phyloP scores from a whole-genome alignment of 345 rosid genomes.

The Passiflora organensis region DNA sequence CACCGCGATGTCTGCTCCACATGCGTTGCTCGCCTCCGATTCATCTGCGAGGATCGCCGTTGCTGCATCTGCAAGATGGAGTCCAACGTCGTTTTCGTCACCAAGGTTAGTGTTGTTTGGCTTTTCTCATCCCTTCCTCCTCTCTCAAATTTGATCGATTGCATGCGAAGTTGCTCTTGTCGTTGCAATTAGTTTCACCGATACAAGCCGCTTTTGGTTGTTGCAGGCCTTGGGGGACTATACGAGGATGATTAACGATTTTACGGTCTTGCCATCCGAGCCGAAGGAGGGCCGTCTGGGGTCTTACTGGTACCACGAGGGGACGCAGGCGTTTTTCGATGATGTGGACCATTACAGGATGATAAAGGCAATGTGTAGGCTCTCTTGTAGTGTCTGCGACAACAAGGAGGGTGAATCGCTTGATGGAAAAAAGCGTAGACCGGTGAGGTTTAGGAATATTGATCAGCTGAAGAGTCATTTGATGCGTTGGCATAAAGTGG shows the following conservation, averaged over 20 bases:
- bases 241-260: slow-evolving; percentile 82
- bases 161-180: too few species aligned
- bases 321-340: slow-evolving; percentile 79
- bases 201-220: too few species aligned
- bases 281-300: slow-evolving; percentile 78
- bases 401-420: slow-evolving; percentile 50
- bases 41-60: slow-evolving; percentile 73
- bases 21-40: slow-evolving; percentile 87
- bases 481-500: slow-evolving; percentile 67
- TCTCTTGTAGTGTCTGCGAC: slow-evolving; percentile 85
- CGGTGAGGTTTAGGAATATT: slow-evolving; percentile 58
- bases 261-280: slow-evolving; percentile 67
- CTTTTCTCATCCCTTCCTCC: neutral
- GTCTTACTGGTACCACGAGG: slow-evolving; percentile 81
- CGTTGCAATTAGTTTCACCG: too few species aligned
- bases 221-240: slow-evolving; percentile 87
- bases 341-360: slow-evolving; percentile 87
- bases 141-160: too few species aligned
- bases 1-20: slow-evolving; percentile 90
- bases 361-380: slow-evolving; percentile 98
- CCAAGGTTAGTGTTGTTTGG: slow-evolving; percentile 65
- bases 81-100: slow-evolving; percentile 51
- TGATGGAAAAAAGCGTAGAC: slow-evolving; percentile 55
- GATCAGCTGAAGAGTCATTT: slow-evolving; percentile 95
- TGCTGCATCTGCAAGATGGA: slow-evolving; percentile 93